phyloP scores from a whole-genome alignment of 306 rosid species.

The Casuarina cunninghamiana region DNA sequence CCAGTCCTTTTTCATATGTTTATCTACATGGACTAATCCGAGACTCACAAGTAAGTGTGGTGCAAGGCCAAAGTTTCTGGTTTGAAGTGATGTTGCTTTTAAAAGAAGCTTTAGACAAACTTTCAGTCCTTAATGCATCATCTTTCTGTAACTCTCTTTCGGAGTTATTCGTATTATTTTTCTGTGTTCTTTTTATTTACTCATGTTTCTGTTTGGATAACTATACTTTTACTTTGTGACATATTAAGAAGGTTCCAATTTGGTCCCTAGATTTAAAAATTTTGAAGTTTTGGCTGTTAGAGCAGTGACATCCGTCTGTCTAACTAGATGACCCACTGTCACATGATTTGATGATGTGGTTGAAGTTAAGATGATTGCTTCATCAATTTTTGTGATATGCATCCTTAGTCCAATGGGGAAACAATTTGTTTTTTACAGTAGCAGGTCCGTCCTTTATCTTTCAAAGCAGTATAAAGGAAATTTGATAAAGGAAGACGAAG shows the following conservation, averaged over 20 bases:
- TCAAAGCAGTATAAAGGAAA: background rate
- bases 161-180: background rate
- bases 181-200: background rate
- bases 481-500: background rate
- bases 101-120: background rate
- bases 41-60: constrained; percentile 75
- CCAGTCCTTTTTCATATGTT: constrained; percentile 77
- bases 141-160: background rate
- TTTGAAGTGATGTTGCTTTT: constrained; percentile 19
- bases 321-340: background rate
- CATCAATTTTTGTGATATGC: background rate
- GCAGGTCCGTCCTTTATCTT: background rate
- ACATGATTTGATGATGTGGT: background rate
- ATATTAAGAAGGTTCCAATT: background rate
- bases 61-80: constrained; percentile 4
- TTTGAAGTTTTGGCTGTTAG: background rate
- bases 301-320: background rate
- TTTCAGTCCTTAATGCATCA: constrained; percentile 14
- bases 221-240: background rate
- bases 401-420: background rate
- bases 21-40: constrained; percentile 97
- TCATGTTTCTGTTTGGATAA: background rate
- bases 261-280: background rate
- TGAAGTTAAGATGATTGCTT: background rate
- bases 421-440: background rate